Conservation (phyloP, 306 rosid species). For the Aeschynomene evenia region DNA sequence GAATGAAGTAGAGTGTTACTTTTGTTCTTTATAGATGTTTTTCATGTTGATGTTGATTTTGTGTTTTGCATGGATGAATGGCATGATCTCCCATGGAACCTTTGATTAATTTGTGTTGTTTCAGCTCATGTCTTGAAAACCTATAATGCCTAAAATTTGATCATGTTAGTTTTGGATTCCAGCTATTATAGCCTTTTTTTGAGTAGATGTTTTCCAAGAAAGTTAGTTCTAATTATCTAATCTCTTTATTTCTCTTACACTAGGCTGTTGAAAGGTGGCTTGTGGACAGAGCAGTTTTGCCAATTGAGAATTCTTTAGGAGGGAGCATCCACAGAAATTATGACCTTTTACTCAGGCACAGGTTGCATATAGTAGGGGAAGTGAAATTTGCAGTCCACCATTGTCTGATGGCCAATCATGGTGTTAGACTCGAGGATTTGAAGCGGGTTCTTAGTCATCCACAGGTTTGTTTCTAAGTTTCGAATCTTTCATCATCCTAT, state of each 20-base stretch:
- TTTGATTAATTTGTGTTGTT: neutral
- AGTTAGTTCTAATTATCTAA: constrained; percentile 2
- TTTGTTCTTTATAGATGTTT: constrained; percentile 2
- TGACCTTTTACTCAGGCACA: constrained; percentile 90
- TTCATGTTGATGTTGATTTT: constrained; percentile 7
- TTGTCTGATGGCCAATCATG: constrained; percentile 85
- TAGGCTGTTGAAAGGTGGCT: constrained; percentile 94
- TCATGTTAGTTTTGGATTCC: neutral
- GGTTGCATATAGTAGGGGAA: constrained; percentile 93
- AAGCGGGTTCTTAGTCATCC: constrained; percentile 92
- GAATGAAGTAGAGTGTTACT: no score
- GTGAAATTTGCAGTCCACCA: constrained; percentile 89
- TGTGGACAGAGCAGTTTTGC: constrained; percentile 96
- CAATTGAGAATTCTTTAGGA: constrained; percentile 93
- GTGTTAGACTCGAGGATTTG: constrained; percentile 69
- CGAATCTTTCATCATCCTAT: constrained; percentile 11
- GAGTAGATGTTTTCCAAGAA: constrained; percentile 1
- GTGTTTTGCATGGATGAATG: neutral
- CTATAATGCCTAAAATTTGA: neutral
- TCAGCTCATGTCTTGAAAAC: neutral
- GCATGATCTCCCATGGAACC: neutral
- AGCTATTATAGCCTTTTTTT: neutral
- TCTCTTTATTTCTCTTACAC: constrained; percentile 13
- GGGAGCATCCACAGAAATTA: constrained; percentile 99
- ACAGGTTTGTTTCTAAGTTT: constrained; percentile 52